Conservation (phyloP, 2,329 filamentous ascomycete genomes). For the Colletotrichum sp. region DNA sequence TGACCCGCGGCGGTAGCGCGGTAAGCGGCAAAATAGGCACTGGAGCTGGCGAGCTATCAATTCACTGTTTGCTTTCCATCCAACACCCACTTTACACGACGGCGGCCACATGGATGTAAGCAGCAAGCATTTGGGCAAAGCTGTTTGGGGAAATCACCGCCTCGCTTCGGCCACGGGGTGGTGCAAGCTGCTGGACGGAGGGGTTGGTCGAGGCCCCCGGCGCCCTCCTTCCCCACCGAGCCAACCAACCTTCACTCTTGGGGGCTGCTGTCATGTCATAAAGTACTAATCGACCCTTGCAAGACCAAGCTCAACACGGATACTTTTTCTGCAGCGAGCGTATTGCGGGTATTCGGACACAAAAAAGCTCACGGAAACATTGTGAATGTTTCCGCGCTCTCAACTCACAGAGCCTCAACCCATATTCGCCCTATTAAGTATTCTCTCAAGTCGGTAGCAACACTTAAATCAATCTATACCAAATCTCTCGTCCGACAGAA, state of each 20-base stretch:
- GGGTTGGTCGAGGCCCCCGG: background rate
- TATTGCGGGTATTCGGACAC: background rate
- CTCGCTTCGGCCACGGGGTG: background rate
- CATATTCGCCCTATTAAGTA: accelerated
- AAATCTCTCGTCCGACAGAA: background rate
- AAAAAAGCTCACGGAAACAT: background rate
- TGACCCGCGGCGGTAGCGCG: background rate
- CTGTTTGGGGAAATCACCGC: background rate
- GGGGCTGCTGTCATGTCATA: background rate
- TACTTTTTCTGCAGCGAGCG: background rate
- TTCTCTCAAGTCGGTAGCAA: accelerated
- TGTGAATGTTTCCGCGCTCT: background rate
- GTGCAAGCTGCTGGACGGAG: background rate
- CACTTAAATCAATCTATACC: too few relatives aligned
- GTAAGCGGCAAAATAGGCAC: background rate
- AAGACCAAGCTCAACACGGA: background rate
- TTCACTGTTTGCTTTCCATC: background rate
- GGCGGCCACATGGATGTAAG: background rate
- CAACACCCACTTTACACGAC: background rate
- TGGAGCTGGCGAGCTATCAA: background rate
- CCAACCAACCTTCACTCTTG: background rate
- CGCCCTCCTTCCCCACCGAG: background rate
- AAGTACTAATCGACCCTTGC: background rate
- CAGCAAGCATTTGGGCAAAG: background rate
- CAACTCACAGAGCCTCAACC: background rate